Evolutionary conservation across 345 rosid species (phyloP).

Genomic region (Firmiana major): DNA sequence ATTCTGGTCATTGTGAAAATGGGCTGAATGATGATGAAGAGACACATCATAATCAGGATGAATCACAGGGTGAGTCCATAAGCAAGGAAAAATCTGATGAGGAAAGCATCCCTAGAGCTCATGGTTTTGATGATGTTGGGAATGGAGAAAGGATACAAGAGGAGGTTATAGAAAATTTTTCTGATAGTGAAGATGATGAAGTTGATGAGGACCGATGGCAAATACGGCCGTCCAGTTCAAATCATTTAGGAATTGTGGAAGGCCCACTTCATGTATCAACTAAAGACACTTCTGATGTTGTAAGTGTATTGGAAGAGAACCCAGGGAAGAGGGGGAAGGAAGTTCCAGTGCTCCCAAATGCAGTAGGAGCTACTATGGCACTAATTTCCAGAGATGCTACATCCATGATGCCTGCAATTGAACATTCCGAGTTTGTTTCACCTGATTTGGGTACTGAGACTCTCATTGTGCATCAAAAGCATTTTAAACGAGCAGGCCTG

Average conservation of each 20-base stretch:
- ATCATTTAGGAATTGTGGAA: background rate
- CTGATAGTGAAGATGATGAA: background rate
- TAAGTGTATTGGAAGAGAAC: background rate
- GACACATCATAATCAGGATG: background rate
- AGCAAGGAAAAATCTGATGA: background rate
- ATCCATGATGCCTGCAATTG: background rate
- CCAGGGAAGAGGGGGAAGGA: background rate
- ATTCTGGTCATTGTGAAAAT: background rate
- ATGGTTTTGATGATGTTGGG: background rate
- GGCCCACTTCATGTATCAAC: background rate
- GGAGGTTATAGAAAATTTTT: background rate
- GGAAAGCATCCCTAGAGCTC: background rate
- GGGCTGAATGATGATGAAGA: background rate
- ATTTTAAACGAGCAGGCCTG: background rate
- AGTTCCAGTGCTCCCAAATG: background rate
- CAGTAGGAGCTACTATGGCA: background rate
- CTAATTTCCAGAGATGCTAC: background rate
- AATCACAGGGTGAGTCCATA: background rate
- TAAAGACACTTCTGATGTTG: background rate
- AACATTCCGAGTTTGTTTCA: background rate
- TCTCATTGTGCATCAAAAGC: background rate
- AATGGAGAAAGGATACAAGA: background rate
- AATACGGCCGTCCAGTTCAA: background rate
- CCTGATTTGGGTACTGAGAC: slow-evolving; percentile 22
- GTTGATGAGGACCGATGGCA: background rate